Evolutionary conservation across 495 filamentous ascomycete genomes (phyloP), one percentile per base, ranked within the genome.

Genomic region (Penicillium herquei): DNA sequence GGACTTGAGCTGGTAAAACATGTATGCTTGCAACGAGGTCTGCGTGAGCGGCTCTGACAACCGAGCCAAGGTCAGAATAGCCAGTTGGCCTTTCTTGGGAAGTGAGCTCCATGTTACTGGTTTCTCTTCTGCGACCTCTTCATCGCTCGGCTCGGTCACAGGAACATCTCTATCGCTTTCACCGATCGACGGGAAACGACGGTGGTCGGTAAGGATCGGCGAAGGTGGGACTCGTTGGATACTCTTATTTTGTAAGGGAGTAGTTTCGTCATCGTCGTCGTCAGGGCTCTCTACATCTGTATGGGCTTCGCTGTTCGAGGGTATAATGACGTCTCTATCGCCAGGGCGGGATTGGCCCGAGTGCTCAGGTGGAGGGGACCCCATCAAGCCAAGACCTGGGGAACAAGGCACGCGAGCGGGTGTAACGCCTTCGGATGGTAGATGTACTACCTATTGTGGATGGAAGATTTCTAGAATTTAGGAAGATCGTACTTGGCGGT

Each of bases 11-110:
- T 87, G 84, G 59, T 87, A 88, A 62, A 88, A 89, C 78, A 92
- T 80, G 66, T 90, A 92, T 59, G 77, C 78, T 63, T 88, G 86
- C 45, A 94, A 70, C 43, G 84, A 89, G 1, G 87, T 91, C 64
- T 92, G 87, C 0, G 88, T 84, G 12, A 94, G 74, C 3, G 90
- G 90, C 63, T 94, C 90, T 17, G 88, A 89, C 32, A 94, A 72
- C 32, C 90, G 80, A 8, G 89, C 83, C 39, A 91, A 72, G 0
- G 87, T 88, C 48, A 95, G 74, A 54, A 94, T 83, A 5, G 85
- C 70, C 52, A 95, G 76, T 66, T 95, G 90, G 54, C 82, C 76
- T 61, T 91, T 93, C 49, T 81, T 76, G 1, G 90, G 90, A 1
- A 95, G 72, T 45, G 85, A 84, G 26, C 63, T 69, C 87, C 87